A percentile compares a stretch with the other conserved stretches of the same genome.
Evolutionary conservation across 305 asterid genomes (phyloP).

Genomic region (Ajuga reptans): DNA sequence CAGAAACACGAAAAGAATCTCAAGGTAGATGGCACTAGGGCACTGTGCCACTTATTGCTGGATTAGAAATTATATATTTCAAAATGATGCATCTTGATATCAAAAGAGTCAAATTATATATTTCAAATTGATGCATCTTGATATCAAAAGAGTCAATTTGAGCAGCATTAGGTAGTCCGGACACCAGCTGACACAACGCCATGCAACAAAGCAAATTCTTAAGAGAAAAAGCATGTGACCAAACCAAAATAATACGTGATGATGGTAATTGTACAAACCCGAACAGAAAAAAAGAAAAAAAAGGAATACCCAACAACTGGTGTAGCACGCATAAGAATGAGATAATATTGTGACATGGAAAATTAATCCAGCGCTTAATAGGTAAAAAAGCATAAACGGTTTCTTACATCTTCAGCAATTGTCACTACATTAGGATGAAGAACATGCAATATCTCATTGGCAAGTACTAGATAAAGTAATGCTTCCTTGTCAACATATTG

Average conservation of each 20-base stretch:
- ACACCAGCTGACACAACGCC: not conserved
- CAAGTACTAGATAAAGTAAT: constrained; percentile 69
- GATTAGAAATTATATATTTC: not conserved
- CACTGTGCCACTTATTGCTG: not conserved
- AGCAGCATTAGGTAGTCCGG: not conserved
- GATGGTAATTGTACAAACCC: not conserved
- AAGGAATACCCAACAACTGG: not conserved
- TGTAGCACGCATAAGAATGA: not conserved
- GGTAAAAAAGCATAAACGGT: constrained; percentile 5
- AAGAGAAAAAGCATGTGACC: not conserved
- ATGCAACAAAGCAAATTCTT: constrained; percentile 8
- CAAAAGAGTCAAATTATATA: not conserved
- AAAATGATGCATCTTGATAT: not conserved
- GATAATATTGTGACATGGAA: not conserved
- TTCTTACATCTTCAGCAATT: constrained; percentile 93
- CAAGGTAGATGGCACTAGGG: not conserved
- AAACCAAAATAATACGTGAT: not conserved
- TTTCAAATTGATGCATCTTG: not conserved
- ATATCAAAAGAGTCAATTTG: not conserved
- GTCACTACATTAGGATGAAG: constrained; percentile 87
- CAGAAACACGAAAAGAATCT: not conserved
- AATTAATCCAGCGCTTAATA: not conserved
- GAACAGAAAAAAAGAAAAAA: not conserved
- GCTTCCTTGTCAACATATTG: constrained; percentile 95
- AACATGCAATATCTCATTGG: constrained; percentile 74